Base-by-base conservation (phyloP, 2,329 filamentous ascomycete species). In the Setomelanomma holmii region DNA sequence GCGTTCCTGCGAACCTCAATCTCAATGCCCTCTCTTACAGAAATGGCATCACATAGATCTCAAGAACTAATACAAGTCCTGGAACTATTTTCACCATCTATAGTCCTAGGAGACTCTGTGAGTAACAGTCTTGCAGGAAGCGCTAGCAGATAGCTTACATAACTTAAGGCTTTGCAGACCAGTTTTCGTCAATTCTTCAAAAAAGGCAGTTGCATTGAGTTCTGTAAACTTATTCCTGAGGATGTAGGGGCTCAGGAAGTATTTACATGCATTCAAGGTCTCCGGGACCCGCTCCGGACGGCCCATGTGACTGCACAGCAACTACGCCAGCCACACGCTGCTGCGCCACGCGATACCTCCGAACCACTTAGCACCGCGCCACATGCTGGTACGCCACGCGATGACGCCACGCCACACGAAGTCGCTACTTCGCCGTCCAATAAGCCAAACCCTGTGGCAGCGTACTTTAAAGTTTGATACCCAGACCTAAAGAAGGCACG, bases 1-100 rank as follows among this genome's bases (percentile, higher is more conserved):
- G n/a, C n/a, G n/a, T n/a, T n/a, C 41, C 41, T 35, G 27, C 41
- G 27, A 45, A 33, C 27, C 41, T 45, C 41, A 24, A 45, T 20
- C 38, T 40, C 38, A 40, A 7, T 21, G 41, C 41, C 41, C 41
- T 34, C 41, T 45, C 41, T 40, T n/a, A n/a, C 16, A 35, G 27
- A 35, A 19, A 45, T 45, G 41, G 41, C 41, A 45, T 45, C 17
- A 14, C 22, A 12, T 10, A 34, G 17, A 45, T 35, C 24, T 35
- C 24, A 35, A 12, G 11, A 35, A 6, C 22, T 45, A 19, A 16
- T 21, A 45, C 14, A 16, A 45, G 41, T 19, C 17, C 41, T 45
- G 27, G 41, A 45, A 7, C 19, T n/a, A 7, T 35, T 7, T 21
- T 20, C 27, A 45, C 41, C 41, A 30, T 33, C 24, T 35, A 11